Conservation (phyloP, 2,329 filamentous ascomycete genomes). For the Penicillium sp. region DNA sequence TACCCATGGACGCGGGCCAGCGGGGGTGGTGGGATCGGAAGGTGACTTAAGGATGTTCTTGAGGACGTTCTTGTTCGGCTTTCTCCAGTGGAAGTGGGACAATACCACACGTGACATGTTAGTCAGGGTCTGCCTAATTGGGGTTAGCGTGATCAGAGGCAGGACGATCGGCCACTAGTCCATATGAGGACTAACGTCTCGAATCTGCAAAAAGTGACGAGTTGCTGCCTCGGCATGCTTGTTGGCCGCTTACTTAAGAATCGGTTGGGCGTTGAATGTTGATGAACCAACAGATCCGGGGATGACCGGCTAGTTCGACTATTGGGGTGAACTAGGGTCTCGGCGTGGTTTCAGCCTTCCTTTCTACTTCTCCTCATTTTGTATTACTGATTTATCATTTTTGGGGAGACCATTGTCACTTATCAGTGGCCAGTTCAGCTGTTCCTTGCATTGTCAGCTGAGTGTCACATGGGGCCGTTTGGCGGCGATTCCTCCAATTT, state of each 20-base stretch:
- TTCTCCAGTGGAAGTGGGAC: slow-evolving; percentile 14
- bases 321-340: neutral
- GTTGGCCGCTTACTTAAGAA: slow-evolving; percentile 21
- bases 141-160: slow-evolving; percentile 13
- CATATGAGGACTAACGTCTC: neutral
- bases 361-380: neutral
- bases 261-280: slow-evolving; percentile 22
- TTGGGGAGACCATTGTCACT: neutral
- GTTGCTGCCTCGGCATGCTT: slow-evolving; percentile 17
- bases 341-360: neutral
- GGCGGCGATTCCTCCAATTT: slow-evolving; percentile 32
- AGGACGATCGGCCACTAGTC: slow-evolving; percentile 22
- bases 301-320: neutral
- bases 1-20: slow-evolving; percentile 33
- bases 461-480: slow-evolving; percentile 39
- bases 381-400: neutral
- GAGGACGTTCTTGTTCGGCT: slow-evolving; percentile 7
- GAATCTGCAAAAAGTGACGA: neutral
- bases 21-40: slow-evolving; percentile 6
- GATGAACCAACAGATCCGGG: slow-evolving; percentile 7
- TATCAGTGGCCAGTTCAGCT: slow-evolving; percentile 13
- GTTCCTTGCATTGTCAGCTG: slow-evolving; percentile 19
- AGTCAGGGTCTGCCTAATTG: slow-evolving; percentile 7
- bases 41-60: slow-evolving; percentile 1
- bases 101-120: slow-evolving; percentile 15